Base-by-base conservation (phyloP, 768 basidiomycete genomes). In the Crassisporium funariophilum region DNA sequence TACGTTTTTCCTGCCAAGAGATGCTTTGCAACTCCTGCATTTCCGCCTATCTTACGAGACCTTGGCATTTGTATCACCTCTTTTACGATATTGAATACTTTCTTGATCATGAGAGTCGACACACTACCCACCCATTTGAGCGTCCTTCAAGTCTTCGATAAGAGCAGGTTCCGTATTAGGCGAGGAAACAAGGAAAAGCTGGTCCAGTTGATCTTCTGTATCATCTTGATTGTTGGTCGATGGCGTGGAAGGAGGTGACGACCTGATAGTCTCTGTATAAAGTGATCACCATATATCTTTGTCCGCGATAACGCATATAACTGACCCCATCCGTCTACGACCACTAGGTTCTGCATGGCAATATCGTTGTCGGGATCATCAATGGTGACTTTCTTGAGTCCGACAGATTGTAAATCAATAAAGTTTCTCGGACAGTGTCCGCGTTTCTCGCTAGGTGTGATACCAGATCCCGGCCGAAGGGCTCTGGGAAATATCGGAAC, bases 321-420 rank as follows among this genome's bases (percentile, higher is more conserved):
- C 77, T 35, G 57, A 87, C 87, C 61, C 83, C 84, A 84, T 21
- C 84, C 86, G 61, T 80, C 73, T 1, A 86, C 76, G 24, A 86
- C 56, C 7, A 74, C 65, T 71, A 88, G 76, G 59, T 80, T 78
- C 40, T 74, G 71, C 24, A 57, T 58, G n/a, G 72, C 65, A 5
- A 79, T 49, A 38, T 80, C 75, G 3, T 63, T 63, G 17, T 77
- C 75, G 25, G 72, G 65, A 38, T 75, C 67, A 33, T 53, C 51
- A n/a, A 57, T 54, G 11, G 56, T 57, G 1, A 54, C 52, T 24
- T 51, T 43, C 10, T 47, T 29, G 13, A 42, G 37, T 1, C 39
- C 44, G 11, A 38, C 20, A 12, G 50, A 43, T 34, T 49, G 39
- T 15, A 52, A 35, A 20, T 54, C 46, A 0, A 37, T 16, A n/a